Evolutionary conservation across 371 early-diverging fungal species (phyloP), one percentile per base, ranked within the genome.

Genomic region (Apophysomyces variabilis): DNA sequence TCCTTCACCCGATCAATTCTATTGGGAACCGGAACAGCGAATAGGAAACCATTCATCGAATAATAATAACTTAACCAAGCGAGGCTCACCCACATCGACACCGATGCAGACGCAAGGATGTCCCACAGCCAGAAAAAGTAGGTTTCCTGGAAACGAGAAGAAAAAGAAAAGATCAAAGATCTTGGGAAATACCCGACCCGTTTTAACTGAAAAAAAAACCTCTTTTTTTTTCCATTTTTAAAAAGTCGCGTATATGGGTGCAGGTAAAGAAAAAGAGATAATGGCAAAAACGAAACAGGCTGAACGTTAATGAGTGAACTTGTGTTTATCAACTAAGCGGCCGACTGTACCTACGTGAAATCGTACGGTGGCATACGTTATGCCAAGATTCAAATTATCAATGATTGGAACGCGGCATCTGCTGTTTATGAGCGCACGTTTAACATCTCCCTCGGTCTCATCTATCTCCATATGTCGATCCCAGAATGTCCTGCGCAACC

Each of bases 371-470:
- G 85, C 7, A 74, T 78, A 12, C 86, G 85, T 18, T 74, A 69
- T 18, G 92, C 92, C 14, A 71, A 87, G 46, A 79, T 75, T 46
- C 90, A 92, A 66, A 93, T 94, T 45, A 82, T 93, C 57, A 88
- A 83, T 61, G 80, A 90, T 66, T 92, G 89, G 83, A 92, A 92
- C 74, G 86, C 84, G 47, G 93, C 88, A 5, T 92, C 94, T 26
- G 89, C 86, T 5, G 82, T 95, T 7, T 98, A 96, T 73, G 95
- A 96, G 77, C 78, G 87, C 5, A 91, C 93, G n/a, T 96, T 97
- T 74, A 96, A 97, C 70, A 84, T 98, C 8, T 84, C 85, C 2
- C 79, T 97, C 26, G 97, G 96, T 1, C 66, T 98, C 26, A 90
- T 95, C 45, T 83, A 92, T 46, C 89, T 97, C 50, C 85, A 90